Percentiles rank a stretch among this genome's conserved stretches.
phyloP scores from a whole-genome alignment of 2,329 filamentous ascomycete species.

The Beauveria asiatica region DNA sequence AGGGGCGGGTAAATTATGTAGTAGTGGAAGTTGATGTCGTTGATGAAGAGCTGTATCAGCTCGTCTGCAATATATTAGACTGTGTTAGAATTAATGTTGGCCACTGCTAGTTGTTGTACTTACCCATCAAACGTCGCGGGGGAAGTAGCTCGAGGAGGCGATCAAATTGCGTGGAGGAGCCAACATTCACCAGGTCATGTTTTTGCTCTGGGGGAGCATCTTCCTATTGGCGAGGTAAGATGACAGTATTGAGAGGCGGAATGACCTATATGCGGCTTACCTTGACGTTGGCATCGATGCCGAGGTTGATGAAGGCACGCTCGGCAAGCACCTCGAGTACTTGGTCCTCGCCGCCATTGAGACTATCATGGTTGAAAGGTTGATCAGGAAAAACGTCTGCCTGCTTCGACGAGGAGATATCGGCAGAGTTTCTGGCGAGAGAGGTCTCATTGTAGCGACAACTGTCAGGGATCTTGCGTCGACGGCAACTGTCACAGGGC shows the following conservation, averaged over 20 bases:
- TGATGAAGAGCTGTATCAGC: slow-evolving; percentile 21
- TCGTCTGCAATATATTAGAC: slow-evolving; percentile 15
- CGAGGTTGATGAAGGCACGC: slow-evolving; percentile 16
- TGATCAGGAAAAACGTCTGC: neutral
- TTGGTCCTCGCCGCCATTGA: slow-evolving; percentile 5
- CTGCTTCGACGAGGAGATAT: neutral
- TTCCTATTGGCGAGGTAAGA: neutral
- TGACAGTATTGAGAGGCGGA: too few species aligned
- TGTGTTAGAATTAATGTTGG: neutral
- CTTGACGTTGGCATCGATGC: slow-evolving; percentile 12
- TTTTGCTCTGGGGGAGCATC: slow-evolving; percentile 11
- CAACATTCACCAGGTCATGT: slow-evolving; percentile 15
- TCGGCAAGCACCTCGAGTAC: slow-evolving; percentile 16
- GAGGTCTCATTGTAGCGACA: slow-evolving; percentile 20
- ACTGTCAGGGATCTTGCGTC: slow-evolving; percentile 22
- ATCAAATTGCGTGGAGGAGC: slow-evolving; percentile 18
- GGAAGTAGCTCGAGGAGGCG: slow-evolving; percentile 19
- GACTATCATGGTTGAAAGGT: neutral
- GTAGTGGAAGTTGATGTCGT: slow-evolving; percentile 25
- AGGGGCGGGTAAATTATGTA: slow-evolving; percentile 24
- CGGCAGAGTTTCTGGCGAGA: slow-evolving; percentile 6
- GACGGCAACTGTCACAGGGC: slow-evolving; percentile 25
- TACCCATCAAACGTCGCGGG: slow-evolving; percentile 19
- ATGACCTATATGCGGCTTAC: neutral
- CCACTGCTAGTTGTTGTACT: neutral